Base-by-base conservation (phyloP, 2,329 filamentous ascomycete genomes). In the Triangularia verruculosa region DNA sequence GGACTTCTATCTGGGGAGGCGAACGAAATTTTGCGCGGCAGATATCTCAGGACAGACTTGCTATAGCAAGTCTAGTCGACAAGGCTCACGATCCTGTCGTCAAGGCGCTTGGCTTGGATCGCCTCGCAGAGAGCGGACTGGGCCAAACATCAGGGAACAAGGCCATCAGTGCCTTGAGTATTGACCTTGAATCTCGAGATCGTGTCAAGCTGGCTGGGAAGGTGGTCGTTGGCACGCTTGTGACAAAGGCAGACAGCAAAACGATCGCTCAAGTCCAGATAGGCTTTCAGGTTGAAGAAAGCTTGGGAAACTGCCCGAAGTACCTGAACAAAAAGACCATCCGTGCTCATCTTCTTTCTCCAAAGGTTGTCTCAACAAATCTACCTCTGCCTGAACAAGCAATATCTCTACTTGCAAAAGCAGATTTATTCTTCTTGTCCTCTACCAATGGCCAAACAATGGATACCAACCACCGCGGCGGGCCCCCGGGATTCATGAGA, bases 401-500 rank as follows among this genome's bases (percentile, higher is more conserved):
- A 0, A 66, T 88, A 8, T 77, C 82, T 7, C 72, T 95, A 28
- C 77, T 96, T 15, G 72, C 74, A 1, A 82, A 82, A 66, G 84
- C 89, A 2, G 92, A 96, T 72, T 80, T 93, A 69, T 87, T 96
- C 74, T 96, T 96, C 76, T 77, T 96, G 43, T 88, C 90, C 17
- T 90, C 86, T 20, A 84, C 83, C 0, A 82, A 89, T 70, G 82
- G 84, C 13, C 74, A 78, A 13, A 86, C 86, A 61, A 96, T 96
- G 92, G 92, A 96, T 74, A 91, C 89, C 6, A 96, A 96, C 72
- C 86, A 92, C 70, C 86, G 92, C 5, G 92, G 92, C 39, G 92
- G 92, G 0, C 82, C 87, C 1, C 80, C 82, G 0, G 92, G 92
- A 0, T 94, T 96, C 71, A 78, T 94, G 20, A 83, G 92, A 24